Conservation (phyloP, 2,329 filamentous ascomycete species). For the Phaeosphaeria sp. region DNA sequence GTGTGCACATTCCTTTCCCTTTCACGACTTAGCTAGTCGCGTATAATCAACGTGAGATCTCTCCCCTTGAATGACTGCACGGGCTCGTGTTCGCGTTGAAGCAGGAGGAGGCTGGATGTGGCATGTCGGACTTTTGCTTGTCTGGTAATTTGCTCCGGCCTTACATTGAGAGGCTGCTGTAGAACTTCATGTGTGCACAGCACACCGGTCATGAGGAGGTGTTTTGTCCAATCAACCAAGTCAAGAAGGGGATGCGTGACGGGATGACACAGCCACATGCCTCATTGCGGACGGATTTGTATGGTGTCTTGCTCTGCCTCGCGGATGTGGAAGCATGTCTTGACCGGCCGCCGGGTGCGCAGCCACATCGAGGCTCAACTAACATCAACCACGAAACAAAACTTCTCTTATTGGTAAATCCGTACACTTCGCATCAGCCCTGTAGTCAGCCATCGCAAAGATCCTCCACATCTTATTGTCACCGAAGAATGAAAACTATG, state of each 20-base stretch:
- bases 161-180: not conserved
- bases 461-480: not conserved
- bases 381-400: not conserved
- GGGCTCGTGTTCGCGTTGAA: not conserved
- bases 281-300: not conserved
- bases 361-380: conserved; percentile 8
- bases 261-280: not conserved
- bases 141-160: not conserved
- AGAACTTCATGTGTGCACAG: not conserved
- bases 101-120: not conserved
- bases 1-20: conserved; percentile 4
- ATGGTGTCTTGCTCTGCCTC: conserved; percentile 9
- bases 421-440: not conserved
- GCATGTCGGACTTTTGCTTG: not conserved
- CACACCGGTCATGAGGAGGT: not conserved
- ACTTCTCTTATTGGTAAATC: not conserved
- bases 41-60: too few relatives aligned
- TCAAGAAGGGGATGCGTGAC: not conserved
- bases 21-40: too few relatives aligned
- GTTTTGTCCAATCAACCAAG: not conserved
- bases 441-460: not conserved
- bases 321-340: conserved; percentile 3
- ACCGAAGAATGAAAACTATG: not conserved
- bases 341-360: conserved; percentile 16
- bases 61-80: conserved; percentile 1